Evolutionary conservation across 768 basidiomycete species (phyloP), one percentile per base, ranked within the genome.

Genomic region (Leucosporidium yakuticum): DNA sequence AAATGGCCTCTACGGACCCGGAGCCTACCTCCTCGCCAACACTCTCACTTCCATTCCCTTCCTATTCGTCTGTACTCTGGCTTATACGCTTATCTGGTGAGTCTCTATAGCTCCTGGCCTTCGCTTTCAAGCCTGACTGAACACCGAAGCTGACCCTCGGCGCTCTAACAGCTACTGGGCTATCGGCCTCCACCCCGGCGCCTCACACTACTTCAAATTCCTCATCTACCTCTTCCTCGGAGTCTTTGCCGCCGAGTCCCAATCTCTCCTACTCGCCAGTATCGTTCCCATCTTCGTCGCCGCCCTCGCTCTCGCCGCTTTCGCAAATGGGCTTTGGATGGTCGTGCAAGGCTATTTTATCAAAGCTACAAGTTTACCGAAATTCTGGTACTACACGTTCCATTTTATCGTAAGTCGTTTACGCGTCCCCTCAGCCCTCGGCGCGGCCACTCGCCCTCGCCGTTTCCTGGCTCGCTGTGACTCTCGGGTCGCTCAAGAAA

Each of bases 231-330:
- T 87, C 9, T 85, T 82, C 77, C 77, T 87, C 27, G 83, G 83
- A 0, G 80, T 86, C 34, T 78, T 83, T 44, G 81, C 81, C 1
- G 85, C 85, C 0, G 64, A 67, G 34, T 44, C 25, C 25, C 62
- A 77, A 66, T 76, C 75, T 6, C 74, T 83, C 21, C 74, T 86
- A 20, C 75, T 86, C 36, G 83, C 85, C 0, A 79, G 84, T 0
- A 63, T 82, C 15, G 64, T 86, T 3, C 86, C 86, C 0, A 81
- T 85, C 32, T 86, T 86, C 64, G 84, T 86, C 23, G 85, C 85
- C 0, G 83, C 85, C 7, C 78, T 87, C 9, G 85, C 85, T 0
- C 80, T 86, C 12, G 79, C 81, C 19, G 80, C 82, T 11, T 86
- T 85, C 71, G 70, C 70, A 1, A 79, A 77, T 53, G 77, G 78